Percentiles rank a stretch among this genome's conserved stretches.
phyloP scores from a whole-genome alignment of 352 stramenopile species.

The Phytopythium litorale region DNA sequence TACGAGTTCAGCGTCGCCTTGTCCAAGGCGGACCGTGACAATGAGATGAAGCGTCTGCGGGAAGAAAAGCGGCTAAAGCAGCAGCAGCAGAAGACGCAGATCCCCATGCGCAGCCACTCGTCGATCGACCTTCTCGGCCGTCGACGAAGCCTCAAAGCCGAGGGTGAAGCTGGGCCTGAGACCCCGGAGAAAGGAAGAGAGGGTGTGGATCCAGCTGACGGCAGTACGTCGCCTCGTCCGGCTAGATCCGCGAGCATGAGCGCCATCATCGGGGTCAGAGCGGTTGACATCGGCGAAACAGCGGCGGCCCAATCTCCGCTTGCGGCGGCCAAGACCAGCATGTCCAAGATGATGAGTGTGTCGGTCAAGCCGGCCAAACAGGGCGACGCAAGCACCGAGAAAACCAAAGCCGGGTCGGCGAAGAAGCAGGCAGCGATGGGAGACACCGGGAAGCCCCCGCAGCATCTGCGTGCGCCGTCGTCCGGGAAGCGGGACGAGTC shows the following conservation, averaged over 20 bases:
- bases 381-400: not conserved
- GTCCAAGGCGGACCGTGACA: constrained; percentile 70
- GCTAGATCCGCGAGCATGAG: constrained; percentile 9
- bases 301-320: not conserved
- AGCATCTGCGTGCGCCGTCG: constrained; percentile 3
- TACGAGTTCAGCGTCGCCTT: constrained; percentile 82
- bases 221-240: not conserved
- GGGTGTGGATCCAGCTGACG: constrained; percentile 18
- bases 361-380: not conserved
- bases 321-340: constrained; percentile 5
- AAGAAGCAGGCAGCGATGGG: constrained; percentile 9
- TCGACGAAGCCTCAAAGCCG: constrained; percentile 7
- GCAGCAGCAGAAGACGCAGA: constrained; percentile 43
- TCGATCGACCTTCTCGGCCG: constrained; percentile 18
- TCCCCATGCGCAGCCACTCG: constrained; percentile 30
- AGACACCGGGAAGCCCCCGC: constrained; percentile 8
- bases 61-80: constrained; percentile 58
- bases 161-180: constrained; percentile 17
- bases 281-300: not conserved
- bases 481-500: constrained; percentile 14
- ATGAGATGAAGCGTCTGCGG: constrained; percentile 64
- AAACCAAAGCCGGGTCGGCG: constrained; percentile 6
- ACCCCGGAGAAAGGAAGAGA: constrained; percentile 25
- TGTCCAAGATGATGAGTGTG: constrained; percentile 7
- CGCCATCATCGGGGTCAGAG: constrained; percentile 4